Percentiles rank a stretch among this genome's conserved stretches.
These are phyloP conservation scores for Evernia prunastri DNA, from an alignment of 495 filamentous ascomycete species.

Conservation along the genomic window DNA sequence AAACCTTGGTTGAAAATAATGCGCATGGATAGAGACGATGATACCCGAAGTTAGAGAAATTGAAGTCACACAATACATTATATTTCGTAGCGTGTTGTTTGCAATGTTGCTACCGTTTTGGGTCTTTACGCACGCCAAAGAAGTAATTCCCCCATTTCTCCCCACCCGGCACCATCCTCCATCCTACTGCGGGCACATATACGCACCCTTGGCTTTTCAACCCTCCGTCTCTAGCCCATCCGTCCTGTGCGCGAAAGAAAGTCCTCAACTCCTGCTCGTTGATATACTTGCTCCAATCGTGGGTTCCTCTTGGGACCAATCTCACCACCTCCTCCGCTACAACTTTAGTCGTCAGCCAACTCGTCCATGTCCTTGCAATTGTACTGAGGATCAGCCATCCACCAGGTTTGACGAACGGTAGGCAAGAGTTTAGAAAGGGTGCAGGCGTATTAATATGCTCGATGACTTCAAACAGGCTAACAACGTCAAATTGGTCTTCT, in stretches of 20 bases:
- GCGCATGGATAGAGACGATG: neutral
- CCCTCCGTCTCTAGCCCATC: conserved; percentile 48
- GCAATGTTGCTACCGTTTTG: neutral
- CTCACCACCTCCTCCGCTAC: conserved; percentile 83
- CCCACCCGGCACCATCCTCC: conserved; percentile 74
- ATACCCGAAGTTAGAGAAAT: neutral
- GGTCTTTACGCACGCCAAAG: conserved; percentile 69
- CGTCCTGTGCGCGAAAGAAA: conserved; percentile 46
- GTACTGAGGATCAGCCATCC: conserved; percentile 90
- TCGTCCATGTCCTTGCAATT: conserved; percentile 79
- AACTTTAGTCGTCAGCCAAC: conserved; percentile 85
- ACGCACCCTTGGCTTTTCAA: conserved; percentile 69
- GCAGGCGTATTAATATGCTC: conserved; percentile 69
- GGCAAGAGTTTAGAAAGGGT: conserved; percentile 65
- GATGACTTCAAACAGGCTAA: conserved; percentile 88
- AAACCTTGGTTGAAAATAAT: neutral
- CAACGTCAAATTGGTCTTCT: conserved; percentile 57
- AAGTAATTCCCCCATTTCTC: conserved; percentile 96
- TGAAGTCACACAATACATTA: neutral
- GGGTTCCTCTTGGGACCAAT: conserved; percentile 80
- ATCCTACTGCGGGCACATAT: conserved; percentile 86
- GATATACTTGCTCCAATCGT: conserved; percentile 94
- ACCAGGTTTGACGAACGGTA: conserved; percentile 73
- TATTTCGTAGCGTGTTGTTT: neutral
- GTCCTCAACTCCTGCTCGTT: conserved; percentile 72